These are phyloP conservation scores for Thalia dealbata DNA, from an alignment of 176 grass and related monocot genomes.

Conservation along the genomic window DNA sequence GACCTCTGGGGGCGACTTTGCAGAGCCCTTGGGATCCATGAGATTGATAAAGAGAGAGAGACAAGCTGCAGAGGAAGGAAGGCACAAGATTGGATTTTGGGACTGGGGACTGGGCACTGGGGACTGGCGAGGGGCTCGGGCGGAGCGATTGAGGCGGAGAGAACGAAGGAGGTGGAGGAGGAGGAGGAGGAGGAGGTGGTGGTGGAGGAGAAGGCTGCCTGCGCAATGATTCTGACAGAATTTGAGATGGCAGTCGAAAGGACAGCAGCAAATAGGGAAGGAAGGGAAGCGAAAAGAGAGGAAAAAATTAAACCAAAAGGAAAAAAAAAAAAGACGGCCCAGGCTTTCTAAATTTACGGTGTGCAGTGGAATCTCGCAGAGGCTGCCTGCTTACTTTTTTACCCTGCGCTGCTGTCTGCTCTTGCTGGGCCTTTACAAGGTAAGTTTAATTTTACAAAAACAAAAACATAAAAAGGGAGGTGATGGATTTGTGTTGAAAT, in stretches of 20 bases:
- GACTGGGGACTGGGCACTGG: no score
- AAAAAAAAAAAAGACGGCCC: neutral
- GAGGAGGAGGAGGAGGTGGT: no score
- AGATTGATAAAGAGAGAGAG: slow-evolving; percentile 1
- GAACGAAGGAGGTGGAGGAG: neutral
- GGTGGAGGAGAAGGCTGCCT: neutral
- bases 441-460: neutral
- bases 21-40: slow-evolving; percentile 15
- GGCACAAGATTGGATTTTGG: neutral
- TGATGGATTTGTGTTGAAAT: no score
- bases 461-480: no score
- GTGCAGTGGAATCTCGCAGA: neutral
- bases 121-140: no score
- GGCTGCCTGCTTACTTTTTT: neutral
- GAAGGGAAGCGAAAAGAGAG: neutral
- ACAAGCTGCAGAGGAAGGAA: neutral
- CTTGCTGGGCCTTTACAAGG: neutral
- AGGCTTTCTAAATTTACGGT: neutral
- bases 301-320: neutral
- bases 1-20: slow-evolving; percentile 18
- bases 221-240: neutral
- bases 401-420: neutral
- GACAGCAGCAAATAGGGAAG: neutral
- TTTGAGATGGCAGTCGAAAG: neutral
- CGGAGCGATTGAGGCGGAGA: neutral